Evolutionary conservation across 179 eudicot genomes (phyloP).

Genomic region (Spinacia oleracea): DNA sequence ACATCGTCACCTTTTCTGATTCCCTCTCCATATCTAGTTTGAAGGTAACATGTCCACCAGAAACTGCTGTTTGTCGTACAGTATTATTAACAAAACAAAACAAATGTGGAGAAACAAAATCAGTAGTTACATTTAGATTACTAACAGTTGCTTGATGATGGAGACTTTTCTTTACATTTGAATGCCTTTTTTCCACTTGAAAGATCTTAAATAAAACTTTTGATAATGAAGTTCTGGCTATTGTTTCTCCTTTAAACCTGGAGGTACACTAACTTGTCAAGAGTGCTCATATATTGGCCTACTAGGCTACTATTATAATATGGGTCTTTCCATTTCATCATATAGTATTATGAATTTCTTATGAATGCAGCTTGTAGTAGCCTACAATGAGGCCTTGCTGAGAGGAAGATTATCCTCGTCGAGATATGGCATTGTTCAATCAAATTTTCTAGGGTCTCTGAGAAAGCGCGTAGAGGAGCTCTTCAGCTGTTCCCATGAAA

Average conservation of each 20-base stretch:
- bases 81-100: no score
- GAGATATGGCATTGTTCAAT: conserved; percentile 70
- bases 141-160: not conserved
- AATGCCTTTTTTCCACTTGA: not conserved
- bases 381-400: conserved; percentile 75
- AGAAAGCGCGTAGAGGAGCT: conserved; percentile 77
- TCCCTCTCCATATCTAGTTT: conserved; percentile 62
- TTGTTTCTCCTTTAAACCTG: not conserved
- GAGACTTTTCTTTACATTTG: not conserved
- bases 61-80: conserved; percentile 4
- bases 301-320: no score
- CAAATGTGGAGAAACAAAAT: not conserved
- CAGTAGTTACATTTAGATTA: not conserved
- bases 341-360: conserved; percentile 2
- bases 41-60: conserved; percentile 52
- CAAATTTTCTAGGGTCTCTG: conserved; percentile 70
- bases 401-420: conserved; percentile 50
- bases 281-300: not conserved
- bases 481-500: conserved; percentile 33
- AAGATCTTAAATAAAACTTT: not conserved
- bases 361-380: conserved; percentile 71
- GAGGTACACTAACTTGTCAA: not conserved
- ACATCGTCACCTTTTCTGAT: conserved; percentile 40
- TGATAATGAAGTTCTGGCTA: no score
- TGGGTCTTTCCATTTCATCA: not conserved